phyloP scores from a whole-genome alignment of 2,329 filamentous ascomycete genomes.

The Trichoderma afroharzianum region DNA sequence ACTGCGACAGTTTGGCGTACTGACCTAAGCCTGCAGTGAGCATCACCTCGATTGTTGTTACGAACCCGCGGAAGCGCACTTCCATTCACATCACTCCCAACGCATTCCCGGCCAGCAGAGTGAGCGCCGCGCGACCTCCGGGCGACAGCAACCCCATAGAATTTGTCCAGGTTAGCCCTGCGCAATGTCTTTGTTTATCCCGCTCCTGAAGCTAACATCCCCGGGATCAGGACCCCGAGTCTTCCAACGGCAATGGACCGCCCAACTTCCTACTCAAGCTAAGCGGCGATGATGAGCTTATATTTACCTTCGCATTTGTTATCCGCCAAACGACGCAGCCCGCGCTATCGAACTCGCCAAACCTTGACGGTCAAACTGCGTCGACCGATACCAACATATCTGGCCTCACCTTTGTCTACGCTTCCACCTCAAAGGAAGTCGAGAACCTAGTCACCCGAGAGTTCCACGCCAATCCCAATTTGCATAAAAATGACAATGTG shows the following conservation, averaged over 20 bases:
- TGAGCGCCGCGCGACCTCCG: slow-evolving; percentile 66
- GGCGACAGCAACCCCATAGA: slow-evolving; percentile 77
- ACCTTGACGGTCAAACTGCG: slow-evolving; percentile 46
- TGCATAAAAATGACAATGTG: slow-evolving; percentile 96
- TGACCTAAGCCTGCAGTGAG: slow-evolving; percentile 59
- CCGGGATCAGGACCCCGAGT: slow-evolving; percentile 70
- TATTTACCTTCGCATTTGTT: slow-evolving; percentile 89
- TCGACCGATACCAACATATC: slow-evolving; percentile 72
- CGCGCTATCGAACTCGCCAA: slow-evolving; percentile 40
- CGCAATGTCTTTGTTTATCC: slow-evolving; percentile 19
- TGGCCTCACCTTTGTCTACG: slow-evolving; percentile 88
- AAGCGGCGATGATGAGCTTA: slow-evolving; percentile 84
- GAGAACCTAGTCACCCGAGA: slow-evolving; percentile 93
- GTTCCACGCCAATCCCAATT: slow-evolving; percentile 93
- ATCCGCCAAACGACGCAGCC: slow-evolving; percentile 50
- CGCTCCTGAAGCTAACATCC: slow-evolving; percentile 15
- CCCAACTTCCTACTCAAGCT: slow-evolving; percentile 84
- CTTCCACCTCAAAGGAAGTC: slow-evolving; percentile 78
- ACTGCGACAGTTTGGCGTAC: slow-evolving; percentile 1
- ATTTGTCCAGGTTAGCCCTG: slow-evolving; percentile 75
- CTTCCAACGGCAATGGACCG: slow-evolving; percentile 40
- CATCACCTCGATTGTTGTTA: slow-evolving; percentile 77
- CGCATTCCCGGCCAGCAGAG: slow-evolving; percentile 77
- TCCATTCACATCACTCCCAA: slow-evolving; percentile 80
- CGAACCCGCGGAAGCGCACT: slow-evolving; percentile 72